Evolutionary conservation across 768 basidiomycete species (phyloP), one percentile per base, ranked within the genome.

Genomic region (Trametes meyenii): DNA sequence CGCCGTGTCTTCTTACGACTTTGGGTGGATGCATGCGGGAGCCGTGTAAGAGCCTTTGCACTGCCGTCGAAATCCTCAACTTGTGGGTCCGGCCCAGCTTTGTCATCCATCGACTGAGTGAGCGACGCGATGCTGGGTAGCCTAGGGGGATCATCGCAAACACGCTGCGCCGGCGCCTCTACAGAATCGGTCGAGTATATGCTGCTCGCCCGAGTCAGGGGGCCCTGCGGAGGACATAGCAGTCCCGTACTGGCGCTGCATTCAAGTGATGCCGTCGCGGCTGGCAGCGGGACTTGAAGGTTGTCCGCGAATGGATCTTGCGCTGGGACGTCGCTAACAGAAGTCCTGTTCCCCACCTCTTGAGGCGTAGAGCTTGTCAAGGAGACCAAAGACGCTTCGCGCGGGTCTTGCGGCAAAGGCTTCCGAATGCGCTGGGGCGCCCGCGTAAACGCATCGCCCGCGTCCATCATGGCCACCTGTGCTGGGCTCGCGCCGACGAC

Each of bases 401-500:
- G 44, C 3, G 39, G 21, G 1, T 23, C 54, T 8, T 17, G 51
- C 12, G 56, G 45, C 24, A 17, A 12, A 2, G 48, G 8, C 19
- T 38, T 11, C 1, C 33, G 49, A 14, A 38, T 38, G 36, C 61
- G 62, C 39, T n/a, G 21, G 7, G 64, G 64, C 6, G 60, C n/a
- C n/a, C 6, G 50, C 2, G 66, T 65, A 42, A 67, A 62, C 19
- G 13, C 50, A 42, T 64, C 63, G 12, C 10, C 10, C 26, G 40
- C 40, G 7, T 11, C 16, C 1, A 39, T 26, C 10, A 50, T 19
- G 7, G 45, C 19, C 10, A 46, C 21, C 33, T 50, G 55, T 1
- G 55, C 10, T 1, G 61, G 43, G n/a, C 48, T 43, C 21, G 36
- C 42, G n/a, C 79, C 74, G 42, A 81, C 78, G 51, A 85, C 79